phyloP scores from a whole-genome alignment of 2,329 filamentous ascomycete genomes.

The Xylogone sp. region DNA sequence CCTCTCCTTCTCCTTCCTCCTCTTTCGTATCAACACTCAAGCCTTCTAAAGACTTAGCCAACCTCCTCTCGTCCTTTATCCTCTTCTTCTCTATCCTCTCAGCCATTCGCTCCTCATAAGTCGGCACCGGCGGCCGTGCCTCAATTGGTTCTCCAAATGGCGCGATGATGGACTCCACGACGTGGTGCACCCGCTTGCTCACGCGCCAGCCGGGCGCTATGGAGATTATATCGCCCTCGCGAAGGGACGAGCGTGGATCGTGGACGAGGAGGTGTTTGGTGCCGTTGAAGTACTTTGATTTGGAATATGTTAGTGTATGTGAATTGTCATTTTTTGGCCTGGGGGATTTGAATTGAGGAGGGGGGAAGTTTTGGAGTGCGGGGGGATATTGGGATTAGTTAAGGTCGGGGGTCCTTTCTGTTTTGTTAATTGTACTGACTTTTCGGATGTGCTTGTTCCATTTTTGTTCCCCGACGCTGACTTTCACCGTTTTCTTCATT shows the following conservation, averaged over 20 bases:
- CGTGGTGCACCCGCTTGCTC: constrained; percentile 65
- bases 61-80: constrained; percentile 52
- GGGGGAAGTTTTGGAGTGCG: no score
- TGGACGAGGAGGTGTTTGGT: constrained; percentile 68
- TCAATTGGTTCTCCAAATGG: constrained; percentile 63
- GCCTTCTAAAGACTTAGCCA: constrained; percentile 20
- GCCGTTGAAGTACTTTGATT: constrained; percentile 60
- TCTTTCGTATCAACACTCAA: no score
- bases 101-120: constrained; percentile 55
- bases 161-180: constrained; percentile 71
- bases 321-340: no score
- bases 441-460: constrained; percentile 74
- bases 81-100: constrained; percentile 50
- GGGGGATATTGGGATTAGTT: no score
- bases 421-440: no score
- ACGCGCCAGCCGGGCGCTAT: constrained; percentile 64
- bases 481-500: constrained; percentile 77
- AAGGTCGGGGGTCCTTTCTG: neutral
- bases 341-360: no score
- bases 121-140: constrained; percentile 62
- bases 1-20: constrained; percentile 20
- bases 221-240: constrained; percentile 70
- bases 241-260: constrained; percentile 71
- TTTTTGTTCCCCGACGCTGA: constrained; percentile 64
- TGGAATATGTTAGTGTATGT: no score